Evolutionary conservation across 345 rosid species (phyloP), one percentile per base, ranked within the genome.

Genomic region (Pelargonium nanum): DNA sequence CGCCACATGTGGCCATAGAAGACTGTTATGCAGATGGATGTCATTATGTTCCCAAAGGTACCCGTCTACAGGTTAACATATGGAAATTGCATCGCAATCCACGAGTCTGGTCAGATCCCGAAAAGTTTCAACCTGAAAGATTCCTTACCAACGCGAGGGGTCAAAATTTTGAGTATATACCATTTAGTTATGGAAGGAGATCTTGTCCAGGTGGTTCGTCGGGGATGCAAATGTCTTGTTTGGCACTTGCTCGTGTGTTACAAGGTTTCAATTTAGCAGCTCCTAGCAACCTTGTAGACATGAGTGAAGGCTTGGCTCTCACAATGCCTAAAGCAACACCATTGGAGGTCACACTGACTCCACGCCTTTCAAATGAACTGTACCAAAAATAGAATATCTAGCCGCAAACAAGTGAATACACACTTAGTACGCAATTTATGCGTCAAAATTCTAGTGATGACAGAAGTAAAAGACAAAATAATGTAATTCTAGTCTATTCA

Each of bases 161-260:
- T 19, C 68, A 61, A 5, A 69, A 67, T 4, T 76, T 74, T 12
- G 74, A 57, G 68, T 77, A 64, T 55, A 71, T 84, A 19, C 87
- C 87, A 0, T 84, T 84, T 15, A 63, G 87, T 32, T 50, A 52
- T 0, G 90, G 90, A 0, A 71, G 87, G 60, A 80, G 85, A 65
- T 76, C 83, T 0, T 84, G 90, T 62, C 90, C 90, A 7, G 85
- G 79, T 24, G 59, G 68, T 13, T 5, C 34, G 19, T 25, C 26
- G 0, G 56, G 56, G 9, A 15, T 9, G 56, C 56, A 20, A 15
- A 54, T 25, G 21, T 19, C 21, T 3, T 19, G 12, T 16, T 26
- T 60, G 55, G 19, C 55, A 3, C 7, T 60, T 3, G 30, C 28
- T 7, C 21, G 55, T 22, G 54, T 48, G 19, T 53, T 60, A 7